Evolutionary conservation across 2,329 filamentous ascomycete species (phyloP).

Genomic region (Apiospora rasikravindrae): DNA sequence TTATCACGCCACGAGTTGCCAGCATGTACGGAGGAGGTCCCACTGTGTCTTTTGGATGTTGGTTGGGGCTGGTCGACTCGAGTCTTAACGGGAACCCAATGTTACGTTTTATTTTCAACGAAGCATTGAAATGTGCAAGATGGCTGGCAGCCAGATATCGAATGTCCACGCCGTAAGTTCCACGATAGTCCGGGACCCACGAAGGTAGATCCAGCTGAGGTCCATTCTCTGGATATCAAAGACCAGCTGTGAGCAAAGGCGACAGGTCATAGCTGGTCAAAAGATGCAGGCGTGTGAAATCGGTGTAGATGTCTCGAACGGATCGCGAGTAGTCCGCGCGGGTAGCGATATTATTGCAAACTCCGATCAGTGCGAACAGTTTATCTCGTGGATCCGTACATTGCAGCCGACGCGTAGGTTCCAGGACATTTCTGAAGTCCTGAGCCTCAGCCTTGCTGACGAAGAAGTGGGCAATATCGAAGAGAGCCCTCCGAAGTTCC

Average conservation of each 20-base stretch:
- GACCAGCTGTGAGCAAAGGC: not conserved
- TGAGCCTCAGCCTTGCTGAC: not conserved
- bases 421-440: not conserved
- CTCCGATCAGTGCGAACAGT: not conserved
- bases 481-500: constrained; percentile 16
- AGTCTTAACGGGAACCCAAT: not conserved
- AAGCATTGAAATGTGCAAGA: not conserved
- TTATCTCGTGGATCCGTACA: not conserved
- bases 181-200: constrained; percentile 19
- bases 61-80: not conserved
- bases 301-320: not conserved
- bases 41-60: not conserved
- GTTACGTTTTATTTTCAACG: not conserved
- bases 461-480: constrained; percentile 10
- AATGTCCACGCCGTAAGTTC: constrained; percentile 4
- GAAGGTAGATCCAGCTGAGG: not conserved
- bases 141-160: constrained; percentile 17
- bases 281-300: not conserved
- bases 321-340: not conserved
- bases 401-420: not conserved
- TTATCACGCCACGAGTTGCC: not conserved
- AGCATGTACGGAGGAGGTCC: not conserved
- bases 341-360: not conserved
- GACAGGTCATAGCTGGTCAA: not conserved
- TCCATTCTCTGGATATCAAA: not conserved